These are phyloP conservation scores for Miamiensis avidus DNA, from an alignment of 169 alveolate species.

Conservation along the genomic window DNA sequence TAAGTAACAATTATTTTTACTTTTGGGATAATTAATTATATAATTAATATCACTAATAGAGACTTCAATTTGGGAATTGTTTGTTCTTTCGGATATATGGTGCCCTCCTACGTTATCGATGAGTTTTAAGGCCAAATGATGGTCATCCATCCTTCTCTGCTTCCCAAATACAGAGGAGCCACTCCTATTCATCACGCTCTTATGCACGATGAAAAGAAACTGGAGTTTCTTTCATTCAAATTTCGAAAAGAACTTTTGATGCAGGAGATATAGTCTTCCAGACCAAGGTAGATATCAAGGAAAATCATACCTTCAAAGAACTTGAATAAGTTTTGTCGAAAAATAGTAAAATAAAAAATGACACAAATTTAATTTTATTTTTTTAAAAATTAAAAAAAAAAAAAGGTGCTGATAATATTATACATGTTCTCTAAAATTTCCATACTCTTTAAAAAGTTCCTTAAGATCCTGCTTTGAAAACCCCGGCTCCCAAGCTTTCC, in stretches of 20 bases:
- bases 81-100: constrained; percentile 66
- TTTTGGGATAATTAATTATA: not conserved
- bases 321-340: constrained; percentile 22
- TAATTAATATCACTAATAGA: not conserved
- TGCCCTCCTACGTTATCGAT: constrained; percentile 54
- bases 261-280: constrained; percentile 60
- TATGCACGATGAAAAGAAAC: constrained; percentile 59
- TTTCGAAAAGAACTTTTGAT: constrained; percentile 66
- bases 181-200: constrained; percentile 73
- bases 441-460: not conserved
- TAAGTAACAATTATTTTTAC: not conserved
- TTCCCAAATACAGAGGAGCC: constrained; percentile 78
- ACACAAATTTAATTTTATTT: not conserved
- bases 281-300: constrained; percentile 8
- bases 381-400: not conserved
- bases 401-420: not conserved
- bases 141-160: constrained; percentile 70
- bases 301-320: constrained; percentile 13
- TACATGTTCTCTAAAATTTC: not conserved
- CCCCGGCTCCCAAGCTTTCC: constrained; percentile 17
- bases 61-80: constrained; percentile 50
- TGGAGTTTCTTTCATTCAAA: constrained; percentile 68
- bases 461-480: not conserved
- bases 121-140: constrained; percentile 36
- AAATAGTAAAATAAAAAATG: constrained; percentile 23